Base-by-base conservation (phyloP, 768 basidiomycete genomes). In the Boletellus sp. region DNA sequence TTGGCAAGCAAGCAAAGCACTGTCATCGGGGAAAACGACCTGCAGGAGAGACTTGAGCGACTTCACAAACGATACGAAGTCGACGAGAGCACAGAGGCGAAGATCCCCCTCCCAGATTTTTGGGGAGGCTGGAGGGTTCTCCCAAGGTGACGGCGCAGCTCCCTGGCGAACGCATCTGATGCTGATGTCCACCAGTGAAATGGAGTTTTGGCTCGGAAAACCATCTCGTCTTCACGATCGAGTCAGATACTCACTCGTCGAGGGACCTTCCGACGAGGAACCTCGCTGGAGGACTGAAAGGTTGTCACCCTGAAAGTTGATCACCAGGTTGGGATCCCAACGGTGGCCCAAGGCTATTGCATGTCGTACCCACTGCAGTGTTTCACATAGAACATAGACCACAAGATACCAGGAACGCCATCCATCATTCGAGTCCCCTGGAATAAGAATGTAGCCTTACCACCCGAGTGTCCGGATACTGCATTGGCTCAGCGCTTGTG, bases 121-220 rank as follows among this genome's bases (percentile, higher is more conserved):
- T 98, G 95, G 95, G 95, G 95, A 52, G 95, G 95, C 4, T 96
- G 92, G 88, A 78, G 95, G 58, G 78, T 98, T 31, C 76, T 97
- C n/a, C 95, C 95, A 23, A 78, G 78, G 92, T 95, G 59, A 37
- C n/a, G 17, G 34, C 33, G 17, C 10, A 6, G 23, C 16, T 20
- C 37, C 3, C 33, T 24, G 26, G 24, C 22, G 12, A 23, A n/a
- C 3, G 34, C 35, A 22, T 35, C 20, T 13, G 8, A 9, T 19
- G 32, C 54, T 62, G 40, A 66, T 38, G 16, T 42, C 32, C 4
- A 44, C 34, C 60, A 96, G 94, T 52, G 95, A 98, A 71, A 77
- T 98, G 44, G 95, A 98, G 64, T 97, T 97, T 67, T 97, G 95
- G 95, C 78, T 80, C n/a, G 95, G 95, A 26, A 88, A 93, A 60